phyloP scores from a whole-genome alignment of 1,284 basidiomycete species.

The Mycena citricolor region DNA sequence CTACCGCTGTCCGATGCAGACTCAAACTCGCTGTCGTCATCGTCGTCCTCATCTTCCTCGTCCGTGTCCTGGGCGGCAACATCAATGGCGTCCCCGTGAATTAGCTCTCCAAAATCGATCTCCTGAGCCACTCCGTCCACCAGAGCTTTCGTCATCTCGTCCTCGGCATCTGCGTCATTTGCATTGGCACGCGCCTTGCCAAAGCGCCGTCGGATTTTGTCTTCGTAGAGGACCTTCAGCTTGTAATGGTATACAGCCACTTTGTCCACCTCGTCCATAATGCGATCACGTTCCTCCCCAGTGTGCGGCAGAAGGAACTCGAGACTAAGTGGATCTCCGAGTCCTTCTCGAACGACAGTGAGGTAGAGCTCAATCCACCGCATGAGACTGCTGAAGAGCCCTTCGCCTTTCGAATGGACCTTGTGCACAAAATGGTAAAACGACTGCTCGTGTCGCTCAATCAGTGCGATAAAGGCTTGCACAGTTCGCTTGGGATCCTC shows the following conservation, averaged over 20 bases:
- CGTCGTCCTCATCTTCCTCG: conserved; percentile 47
- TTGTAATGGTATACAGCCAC: conserved; percentile 90
- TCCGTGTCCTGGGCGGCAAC: conserved; percentile 79
- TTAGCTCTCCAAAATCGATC: conserved; percentile 77
- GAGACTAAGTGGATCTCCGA: conserved; percentile 73
- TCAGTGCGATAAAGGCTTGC: conserved; percentile 91
- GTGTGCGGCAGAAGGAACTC: conserved; percentile 85
- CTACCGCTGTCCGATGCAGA: conserved; percentile 31
- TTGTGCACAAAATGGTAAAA: conserved; percentile 99
- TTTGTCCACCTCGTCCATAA: conserved; percentile 83
- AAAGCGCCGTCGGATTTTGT: conserved; percentile 82
- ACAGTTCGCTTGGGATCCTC: conserved; percentile 87
- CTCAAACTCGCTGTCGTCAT: conserved; percentile 40
- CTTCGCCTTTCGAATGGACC: conserved; percentile 96
- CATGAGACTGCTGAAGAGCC: conserved; percentile 93
- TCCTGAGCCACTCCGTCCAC: conserved; percentile 79
- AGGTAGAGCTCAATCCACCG: conserved; percentile 97
- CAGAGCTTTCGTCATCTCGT: conserved; percentile 76
- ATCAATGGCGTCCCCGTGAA: conserved; percentile 76
- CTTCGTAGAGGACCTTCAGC: conserved; percentile 88
- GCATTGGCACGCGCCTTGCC: conserved; percentile 47
- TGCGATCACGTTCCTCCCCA: conserved; percentile 70
- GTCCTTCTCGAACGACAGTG: conserved; percentile 87
- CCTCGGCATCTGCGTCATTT: conserved; percentile 61
- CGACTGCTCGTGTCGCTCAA: conserved; percentile 90